Percentiles rank a stretch among this genome's conserved stretches.
These are phyloP conservation scores for Microstegium vimineum DNA, from an alignment of 176 grass and related monocot genomes.

Conservation along the genomic window DNA sequence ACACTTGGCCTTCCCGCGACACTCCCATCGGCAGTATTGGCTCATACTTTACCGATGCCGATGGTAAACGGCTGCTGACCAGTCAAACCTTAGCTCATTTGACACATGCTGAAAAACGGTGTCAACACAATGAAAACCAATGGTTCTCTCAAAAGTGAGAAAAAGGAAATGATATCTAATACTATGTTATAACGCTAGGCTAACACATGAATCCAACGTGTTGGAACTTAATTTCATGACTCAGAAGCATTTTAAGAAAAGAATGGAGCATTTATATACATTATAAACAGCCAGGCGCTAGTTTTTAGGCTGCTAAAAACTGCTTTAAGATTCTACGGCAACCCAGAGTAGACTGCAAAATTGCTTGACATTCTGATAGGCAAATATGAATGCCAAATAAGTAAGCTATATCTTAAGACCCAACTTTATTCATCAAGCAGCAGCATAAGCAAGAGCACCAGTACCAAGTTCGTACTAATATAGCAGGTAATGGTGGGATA, in stretches of 20 bases:
- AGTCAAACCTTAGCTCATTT: no score
- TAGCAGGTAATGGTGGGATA: not conserved
- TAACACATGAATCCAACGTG: conserved; percentile 3
- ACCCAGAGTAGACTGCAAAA: not conserved
- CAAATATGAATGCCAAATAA: not conserved
- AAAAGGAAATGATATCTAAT: not conserved
- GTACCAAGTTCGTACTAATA: not conserved
- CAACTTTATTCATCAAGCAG: not conserved
- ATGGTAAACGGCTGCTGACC: no score
- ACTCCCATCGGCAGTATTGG: no score
- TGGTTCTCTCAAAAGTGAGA: not conserved
- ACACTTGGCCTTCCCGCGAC: no score
- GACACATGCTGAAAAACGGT: no score
- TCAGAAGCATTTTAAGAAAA: not conserved
- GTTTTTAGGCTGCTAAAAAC: not conserved
- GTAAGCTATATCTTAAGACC: not conserved
- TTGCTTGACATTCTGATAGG: not conserved
- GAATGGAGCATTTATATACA: not conserved
- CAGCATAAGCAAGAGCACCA: not conserved
- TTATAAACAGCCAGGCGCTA: not conserved
- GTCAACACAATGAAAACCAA: not conserved
- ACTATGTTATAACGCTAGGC: not conserved
- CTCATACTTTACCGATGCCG: no score
- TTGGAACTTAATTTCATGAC: not conserved
- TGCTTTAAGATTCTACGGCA: not conserved